Percentiles rank a stretch among this genome's conserved stretches.
These are phyloP conservation scores for Kwoniella shandongensis DNA, from an alignment of 768 basidiomycete species.

Conservation along the genomic window DNA sequence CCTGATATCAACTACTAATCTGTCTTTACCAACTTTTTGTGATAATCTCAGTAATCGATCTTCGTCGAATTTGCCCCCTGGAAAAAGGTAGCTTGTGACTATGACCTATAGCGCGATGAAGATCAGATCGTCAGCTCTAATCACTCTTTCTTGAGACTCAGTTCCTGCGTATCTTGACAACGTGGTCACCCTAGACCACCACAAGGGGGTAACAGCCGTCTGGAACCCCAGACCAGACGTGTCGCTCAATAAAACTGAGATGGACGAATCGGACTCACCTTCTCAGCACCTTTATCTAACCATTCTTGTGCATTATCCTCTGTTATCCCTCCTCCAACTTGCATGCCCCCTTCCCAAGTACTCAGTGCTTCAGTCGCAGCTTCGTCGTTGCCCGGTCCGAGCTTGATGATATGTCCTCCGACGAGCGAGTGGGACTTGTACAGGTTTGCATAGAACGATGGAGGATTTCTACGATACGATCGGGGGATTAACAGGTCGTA, in stretches of 20 bases:
- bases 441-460: constrained; percentile 74
- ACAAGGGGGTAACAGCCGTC: too few species aligned
- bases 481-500: too few species aligned
- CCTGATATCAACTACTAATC: constrained; percentile 93
- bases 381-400: constrained; percentile 82
- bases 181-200: too few species aligned
- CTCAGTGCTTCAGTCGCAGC: constrained; percentile 81
- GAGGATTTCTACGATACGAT: constrained; percentile 62
- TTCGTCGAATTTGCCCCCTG: constrained; percentile 72
- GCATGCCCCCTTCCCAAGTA: constrained; percentile 87
- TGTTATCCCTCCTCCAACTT: constrained; percentile 91
- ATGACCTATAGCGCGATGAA: constrained; percentile 66
- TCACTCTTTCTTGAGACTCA: too few species aligned
- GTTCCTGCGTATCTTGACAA: too few species aligned
- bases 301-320: constrained; percentile 76
- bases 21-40: constrained; percentile 71
- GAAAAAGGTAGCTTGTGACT: constrained; percentile 95
- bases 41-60: constrained; percentile 68
- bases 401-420: constrained; percentile 95
- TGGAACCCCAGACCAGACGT: too few species aligned
- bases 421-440: constrained; percentile 68
- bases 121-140: not conserved
- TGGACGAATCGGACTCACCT: too few species aligned
- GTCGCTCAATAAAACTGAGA: too few species aligned
- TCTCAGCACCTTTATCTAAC: constrained; percentile 85